Evolutionary conservation across 176 grass and related monocot species (phyloP), one percentile per base, ranked within the genome.

Genomic region (Cenchrus americanus): DNA sequence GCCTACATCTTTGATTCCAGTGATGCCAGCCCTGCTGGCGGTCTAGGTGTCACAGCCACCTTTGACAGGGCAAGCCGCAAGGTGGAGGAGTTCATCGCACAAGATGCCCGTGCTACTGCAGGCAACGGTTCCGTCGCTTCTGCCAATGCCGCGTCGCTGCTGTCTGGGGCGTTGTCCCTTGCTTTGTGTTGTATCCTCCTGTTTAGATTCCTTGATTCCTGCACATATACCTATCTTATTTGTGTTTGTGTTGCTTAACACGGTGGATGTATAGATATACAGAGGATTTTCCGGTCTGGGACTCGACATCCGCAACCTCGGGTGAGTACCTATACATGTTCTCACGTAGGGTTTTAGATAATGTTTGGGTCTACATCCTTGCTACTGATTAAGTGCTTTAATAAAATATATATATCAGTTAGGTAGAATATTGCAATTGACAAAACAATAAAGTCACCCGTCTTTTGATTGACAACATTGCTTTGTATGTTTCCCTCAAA

Each of bases 121-220:
- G 40, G 58, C 32, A 88, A 90, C 23, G 50, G 83, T 34, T 77
- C 80, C 0, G 81, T 87, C 68, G 80, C 69, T 55, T 14, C 75
- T 10, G 58, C 76, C 17, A 76, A 69, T 67, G 85, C 62, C 0
- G 70, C 91, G 0, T 95, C 91, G 6, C 87, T 98, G 69, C 79
- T 98, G 41, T 98, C 96, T 22, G 96, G 96, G n/a, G 90, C 96
- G 8, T 53, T 98, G 19, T 98, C 91, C 63, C 85, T 98, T 48
- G 89, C 96, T 67, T 57, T 98, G n/a, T 98, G 96, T n/a, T 95
- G 96, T 98, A 95, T 98, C 96, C 93, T 92, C 8, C 68, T 6
- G 57, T 23, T 50, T 57, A 6, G 13, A 7, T 60, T 51, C 68
- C 50, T 78, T 80, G 21, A 37, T 57, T 69, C 11, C 8, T 58